phyloP scores from a whole-genome alignment of 257 asterid species.

The Haberlea rhodopensis region DNA sequence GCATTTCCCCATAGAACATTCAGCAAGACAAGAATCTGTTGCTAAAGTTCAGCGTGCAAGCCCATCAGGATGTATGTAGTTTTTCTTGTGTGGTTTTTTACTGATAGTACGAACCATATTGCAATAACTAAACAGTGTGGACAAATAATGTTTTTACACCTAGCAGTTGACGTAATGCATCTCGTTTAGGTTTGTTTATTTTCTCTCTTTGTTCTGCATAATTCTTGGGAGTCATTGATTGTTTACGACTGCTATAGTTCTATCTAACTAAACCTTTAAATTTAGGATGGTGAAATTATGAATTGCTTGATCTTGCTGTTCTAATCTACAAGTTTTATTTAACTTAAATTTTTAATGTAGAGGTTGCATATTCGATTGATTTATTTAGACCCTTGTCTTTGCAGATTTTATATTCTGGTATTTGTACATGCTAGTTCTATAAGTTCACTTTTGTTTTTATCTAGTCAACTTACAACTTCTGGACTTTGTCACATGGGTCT shows the following conservation, averaged over 20 bases:
- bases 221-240: background rate
- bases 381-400: background rate
- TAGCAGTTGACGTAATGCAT: background rate
- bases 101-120: background rate
- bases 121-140: background rate
- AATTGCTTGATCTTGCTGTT: background rate
- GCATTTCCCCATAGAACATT: slow-evolving; percentile 47
- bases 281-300: background rate
- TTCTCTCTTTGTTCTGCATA: background rate
- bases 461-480: background rate
- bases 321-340: background rate
- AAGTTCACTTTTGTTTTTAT: background rate
- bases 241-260: no score
- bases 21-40: slow-evolving; percentile 41
- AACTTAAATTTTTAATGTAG: background rate
- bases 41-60: slow-evolving; percentile 26
- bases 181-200: background rate
- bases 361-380: background rate
- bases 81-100: slow-evolving; percentile 19
- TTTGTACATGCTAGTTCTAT: background rate
- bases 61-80: slow-evolving; percentile 40
- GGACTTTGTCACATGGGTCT: background rate
- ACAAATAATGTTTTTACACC: background rate
- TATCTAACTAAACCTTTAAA: background rate
- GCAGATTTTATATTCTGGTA: background rate